Percentiles rank a stretch among this genome's conserved stretches.
These are phyloP conservation scores for Chaetomiaceae sp. DNA, from an alignment of 2,329 filamentous ascomycete species.

Conservation along the genomic window DNA sequence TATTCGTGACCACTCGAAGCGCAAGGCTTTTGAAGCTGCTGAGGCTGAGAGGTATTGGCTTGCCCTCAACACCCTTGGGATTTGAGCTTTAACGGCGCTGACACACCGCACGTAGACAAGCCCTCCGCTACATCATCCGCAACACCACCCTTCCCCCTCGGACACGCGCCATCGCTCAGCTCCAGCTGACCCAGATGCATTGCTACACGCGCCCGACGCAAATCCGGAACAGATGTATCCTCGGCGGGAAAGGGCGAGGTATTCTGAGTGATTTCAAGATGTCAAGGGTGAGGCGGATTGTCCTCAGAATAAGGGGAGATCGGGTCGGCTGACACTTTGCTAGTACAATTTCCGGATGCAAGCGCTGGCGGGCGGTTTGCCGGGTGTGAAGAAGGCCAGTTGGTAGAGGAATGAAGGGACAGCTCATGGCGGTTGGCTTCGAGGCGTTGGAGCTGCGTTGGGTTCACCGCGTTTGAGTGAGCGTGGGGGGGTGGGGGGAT, in stretches of 20 bases:
- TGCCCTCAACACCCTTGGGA: neutral
- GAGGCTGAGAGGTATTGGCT: constrained; percentile 78
- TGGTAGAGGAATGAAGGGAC: constrained; percentile 60
- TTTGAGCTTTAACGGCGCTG: neutral
- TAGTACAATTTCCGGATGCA: constrained; percentile 93
- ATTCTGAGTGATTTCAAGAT: constrained; percentile 92
- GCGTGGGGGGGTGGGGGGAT: too few species aligned
- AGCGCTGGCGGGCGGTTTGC: constrained; percentile 77
- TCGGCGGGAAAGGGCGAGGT: constrained; percentile 85
- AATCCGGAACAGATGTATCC: constrained; percentile 88
- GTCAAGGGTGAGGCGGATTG: constrained; percentile 64
- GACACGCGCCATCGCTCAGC: constrained; percentile 83
- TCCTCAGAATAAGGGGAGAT: neutral
- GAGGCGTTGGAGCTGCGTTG: neutral
- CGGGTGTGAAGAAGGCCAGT: constrained; percentile 92
- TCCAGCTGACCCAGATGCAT: constrained; percentile 93
- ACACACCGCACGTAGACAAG: constrained; percentile 62
- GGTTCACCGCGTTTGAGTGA: too few species aligned
- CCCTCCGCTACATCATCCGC: constrained; percentile 84
- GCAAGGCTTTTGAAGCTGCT: constrained; percentile 80
- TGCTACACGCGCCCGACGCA: constrained; percentile 90
- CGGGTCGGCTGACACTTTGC: constrained; percentile 26
- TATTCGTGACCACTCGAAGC: constrained; percentile 94
- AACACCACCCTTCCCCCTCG: constrained; percentile 82
- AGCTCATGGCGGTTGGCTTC: neutral